Conservation (phyloP, 2,329 filamentous ascomycete genomes). For the Cladophialophora chaetospira region DNA sequence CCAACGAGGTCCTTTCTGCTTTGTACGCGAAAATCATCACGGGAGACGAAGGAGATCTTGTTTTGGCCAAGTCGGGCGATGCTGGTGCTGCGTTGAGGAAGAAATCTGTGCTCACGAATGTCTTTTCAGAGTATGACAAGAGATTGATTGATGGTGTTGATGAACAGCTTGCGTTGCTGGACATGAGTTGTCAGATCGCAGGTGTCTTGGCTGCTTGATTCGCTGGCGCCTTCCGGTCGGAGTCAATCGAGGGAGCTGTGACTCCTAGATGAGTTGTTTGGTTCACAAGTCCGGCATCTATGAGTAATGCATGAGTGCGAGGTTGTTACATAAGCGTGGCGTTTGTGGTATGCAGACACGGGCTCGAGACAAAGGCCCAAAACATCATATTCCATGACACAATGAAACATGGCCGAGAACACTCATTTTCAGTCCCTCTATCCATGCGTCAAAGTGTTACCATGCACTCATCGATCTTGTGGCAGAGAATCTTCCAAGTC, state of each 20-base stretch:
- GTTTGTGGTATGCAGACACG: constrained; percentile 1
- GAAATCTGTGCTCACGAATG: constrained; percentile 84
- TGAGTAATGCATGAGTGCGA: too few relatives aligned
- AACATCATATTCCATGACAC: too few relatives aligned
- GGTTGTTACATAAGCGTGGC: constrained; percentile 16
- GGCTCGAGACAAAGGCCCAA: too few relatives aligned
- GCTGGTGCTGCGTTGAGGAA: constrained; percentile 60
- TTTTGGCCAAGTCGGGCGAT: neutral
- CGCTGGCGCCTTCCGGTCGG: too few relatives aligned
- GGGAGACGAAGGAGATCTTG: constrained; percentile 72
- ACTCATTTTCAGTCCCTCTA: too few relatives aligned
- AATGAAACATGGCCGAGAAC: too few relatives aligned
- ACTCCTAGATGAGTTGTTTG: too few relatives aligned
- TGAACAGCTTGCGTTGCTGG: constrained; percentile 88
- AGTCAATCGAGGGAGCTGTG: too few relatives aligned
- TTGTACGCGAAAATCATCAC: constrained; percentile 80
- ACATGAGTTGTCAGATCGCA: constrained; percentile 79
- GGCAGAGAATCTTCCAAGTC: too few relatives aligned
- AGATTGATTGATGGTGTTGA: constrained; percentile 91
- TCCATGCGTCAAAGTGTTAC: too few relatives aligned
- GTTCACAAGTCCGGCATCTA: too few relatives aligned
- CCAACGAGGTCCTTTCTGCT: constrained; percentile 81
- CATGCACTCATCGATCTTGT: too few relatives aligned
- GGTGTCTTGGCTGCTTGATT: constrained; percentile 39
- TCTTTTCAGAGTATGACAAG: constrained; percentile 95